Evolutionary conservation across 306 rosid species (phyloP), one percentile per base, ranked within the genome.

Genomic region (Cicer chorassanicum): DNA sequence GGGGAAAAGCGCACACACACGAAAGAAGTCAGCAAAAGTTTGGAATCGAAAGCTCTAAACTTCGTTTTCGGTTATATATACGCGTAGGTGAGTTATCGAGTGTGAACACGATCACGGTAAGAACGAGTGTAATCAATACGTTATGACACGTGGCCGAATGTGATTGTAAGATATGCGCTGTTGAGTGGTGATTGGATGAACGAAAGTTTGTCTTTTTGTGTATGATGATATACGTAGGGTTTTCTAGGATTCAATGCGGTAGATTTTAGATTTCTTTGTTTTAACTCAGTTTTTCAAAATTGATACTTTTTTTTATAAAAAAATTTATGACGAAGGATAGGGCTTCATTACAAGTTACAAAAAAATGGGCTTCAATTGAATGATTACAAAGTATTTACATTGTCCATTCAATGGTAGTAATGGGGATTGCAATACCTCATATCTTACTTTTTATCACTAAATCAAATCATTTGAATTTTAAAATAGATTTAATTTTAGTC

Each of bases 11-110:
- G 61, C 49, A 5, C 56, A 38, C 39, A 43, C 65, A 18, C 50
- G 29, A 59, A 54, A 39, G 18, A 53, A 64, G 75, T 78, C 84
- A 40, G 70, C 74, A 44, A 6, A 8, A 5, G 34, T 56, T 73
- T 46, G 49, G 74, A 79, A 65, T 42, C 2, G 18, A 40, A 46
- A 19, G 1, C 34, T 9, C 9, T 49, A 6, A 54, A 7, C 62
- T 50, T 1, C 0, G 60, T 7, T 46, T 56, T 0, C 19, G 11
- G n/a, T 41, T 61, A 46, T 69, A 29, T 60, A 74, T 68, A 59
- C 5, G 8, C 46, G 8, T 1, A 9, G 2, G 14, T n/a, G 1
- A 74, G 11, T 73, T 48, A 80, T 80, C 57, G 0, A 0, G 15
- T 80, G 42, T 4, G 6, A 6, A 3, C 64, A 1, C 0, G n/a